These are phyloP conservation scores for Saprolegnia parasitica DNA, from an alignment of 352 stramenopile genomes.

Conservation along the genomic window DNA sequence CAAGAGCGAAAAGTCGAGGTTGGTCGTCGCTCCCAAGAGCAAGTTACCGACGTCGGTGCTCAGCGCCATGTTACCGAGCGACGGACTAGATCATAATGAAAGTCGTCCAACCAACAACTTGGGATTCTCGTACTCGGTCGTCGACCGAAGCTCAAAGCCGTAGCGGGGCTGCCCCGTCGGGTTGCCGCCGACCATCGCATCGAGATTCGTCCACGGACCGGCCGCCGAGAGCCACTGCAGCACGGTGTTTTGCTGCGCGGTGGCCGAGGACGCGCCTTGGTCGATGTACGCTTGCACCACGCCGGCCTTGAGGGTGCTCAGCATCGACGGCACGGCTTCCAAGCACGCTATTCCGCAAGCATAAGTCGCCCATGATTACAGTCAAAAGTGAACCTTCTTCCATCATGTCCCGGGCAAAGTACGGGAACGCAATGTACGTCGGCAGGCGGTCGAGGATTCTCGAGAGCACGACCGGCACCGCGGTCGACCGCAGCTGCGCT, in stretches of 20 bases:
- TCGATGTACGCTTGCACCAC: slow-evolving; percentile 47
- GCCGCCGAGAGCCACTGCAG: slow-evolving; percentile 49
- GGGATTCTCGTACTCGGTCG: not conserved
- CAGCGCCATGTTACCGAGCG: slow-evolving; percentile 34
- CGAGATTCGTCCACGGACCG: slow-evolving; percentile 43
- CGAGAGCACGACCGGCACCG: slow-evolving; percentile 47
- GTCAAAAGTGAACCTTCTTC: slow-evolving; percentile 16
- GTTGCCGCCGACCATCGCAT: slow-evolving; percentile 58
- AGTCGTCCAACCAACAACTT: not conserved
- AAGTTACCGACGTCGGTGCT: slow-evolving; percentile 55
- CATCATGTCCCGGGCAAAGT: slow-evolving; percentile 40
- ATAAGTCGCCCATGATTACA: not conserved
- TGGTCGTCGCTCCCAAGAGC: slow-evolving; percentile 48
- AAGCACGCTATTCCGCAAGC: slow-evolving; percentile 44
- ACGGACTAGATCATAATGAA: not conserved
- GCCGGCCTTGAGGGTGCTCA: slow-evolving; percentile 61
- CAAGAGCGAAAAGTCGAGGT: slow-evolving; percentile 62
- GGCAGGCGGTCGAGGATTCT: slow-evolving; percentile 43
- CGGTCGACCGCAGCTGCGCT: slow-evolving; percentile 36
- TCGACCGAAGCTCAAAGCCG: slow-evolving; percentile 59
- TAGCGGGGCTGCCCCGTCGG: slow-evolving; percentile 42
- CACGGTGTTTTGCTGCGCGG: slow-evolving; percentile 38
- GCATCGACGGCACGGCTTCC: slow-evolving; percentile 50
- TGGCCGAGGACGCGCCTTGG: slow-evolving; percentile 35
- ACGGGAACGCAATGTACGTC: slow-evolving; percentile 51